Evolutionary conservation across 805 yeast genomes (phyloP).

Genomic region (Suhomyces faveliae): DNA sequence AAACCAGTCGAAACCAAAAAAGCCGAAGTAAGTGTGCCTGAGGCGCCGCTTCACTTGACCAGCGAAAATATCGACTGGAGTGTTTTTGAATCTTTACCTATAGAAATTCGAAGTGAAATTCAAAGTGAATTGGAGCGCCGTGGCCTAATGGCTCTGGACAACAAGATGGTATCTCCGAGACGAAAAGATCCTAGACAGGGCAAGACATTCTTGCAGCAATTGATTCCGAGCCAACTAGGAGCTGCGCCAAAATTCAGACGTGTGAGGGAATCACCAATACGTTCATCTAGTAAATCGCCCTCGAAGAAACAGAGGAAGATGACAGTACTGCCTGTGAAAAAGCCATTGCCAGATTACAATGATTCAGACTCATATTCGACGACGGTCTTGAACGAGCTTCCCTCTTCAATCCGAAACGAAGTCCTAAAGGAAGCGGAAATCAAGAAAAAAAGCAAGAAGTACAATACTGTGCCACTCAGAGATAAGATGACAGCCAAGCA

Average conservation of each 20-base stretch:
- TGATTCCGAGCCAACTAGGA: conserved; percentile 33
- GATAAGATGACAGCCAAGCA: conserved; percentile 22
- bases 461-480: conserved; percentile 25
- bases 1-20: background rate
- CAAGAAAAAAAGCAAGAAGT: conserved; percentile 24
- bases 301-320: conserved; percentile 10
- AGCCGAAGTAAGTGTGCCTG: background rate
- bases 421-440: conserved; percentile 35
- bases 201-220: conserved; percentile 36
- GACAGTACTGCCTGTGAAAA: conserved; percentile 16
- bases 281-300: conserved; percentile 24
- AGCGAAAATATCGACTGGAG: conserved; percentile 56
- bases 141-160: conserved; percentile 18
- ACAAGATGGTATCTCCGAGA: conserved; percentile 1
- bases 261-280: conserved; percentile 31
- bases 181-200: background rate
- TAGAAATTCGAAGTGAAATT: conserved; percentile 62
- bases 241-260: conserved; percentile 30
- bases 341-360: conserved; percentile 13
- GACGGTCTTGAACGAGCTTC: conserved; percentile 36
- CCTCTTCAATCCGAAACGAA: conserved; percentile 36
- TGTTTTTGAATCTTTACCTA: conserved; percentile 64
- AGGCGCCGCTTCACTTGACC: background rate
- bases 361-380: conserved; percentile 34
- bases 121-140: conserved; percentile 50